Evolutionary conservation across 257 asterid genomes (phyloP).

Genomic region (Echium plantagineum): DNA sequence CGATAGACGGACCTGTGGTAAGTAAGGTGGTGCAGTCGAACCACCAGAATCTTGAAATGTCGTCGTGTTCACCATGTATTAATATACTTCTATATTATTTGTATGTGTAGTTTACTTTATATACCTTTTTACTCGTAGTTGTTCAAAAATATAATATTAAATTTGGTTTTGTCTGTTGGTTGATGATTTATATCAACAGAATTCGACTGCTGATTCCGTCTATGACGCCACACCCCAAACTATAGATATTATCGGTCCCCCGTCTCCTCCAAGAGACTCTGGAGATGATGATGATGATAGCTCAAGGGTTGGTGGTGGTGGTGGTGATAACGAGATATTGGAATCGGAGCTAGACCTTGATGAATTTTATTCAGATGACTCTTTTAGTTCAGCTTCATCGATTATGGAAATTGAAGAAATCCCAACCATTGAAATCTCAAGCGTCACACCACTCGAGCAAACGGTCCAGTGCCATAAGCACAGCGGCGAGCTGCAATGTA

Average conservation of each 20-base stretch:
- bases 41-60: no score
- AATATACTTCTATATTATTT: no score
- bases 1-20: no score
- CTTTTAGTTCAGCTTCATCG: slow-evolving; percentile 46
- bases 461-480: no score
- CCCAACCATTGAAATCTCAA: slow-evolving; percentile 23
- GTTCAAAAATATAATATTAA: no score
- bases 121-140: no score
- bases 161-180: no score
- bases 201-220: no score
- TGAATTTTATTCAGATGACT: slow-evolving; percentile 32
- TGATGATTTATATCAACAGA: no score
- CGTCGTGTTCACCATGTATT: no score
- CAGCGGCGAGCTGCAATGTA: slow-evolving; percentile 27
- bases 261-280: slow-evolving; percentile 22
- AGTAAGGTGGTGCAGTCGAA: no score
- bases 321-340: slow-evolving; percentile 17
- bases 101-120: no score
- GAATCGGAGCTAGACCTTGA: slow-evolving; percentile 36
- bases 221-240: not conserved
- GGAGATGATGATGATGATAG: slow-evolving; percentile 14
- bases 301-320: slow-evolving; percentile 10
- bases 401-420: slow-evolving; percentile 45
- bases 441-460: slow-evolving; percentile 37
- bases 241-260: slow-evolving; percentile 14